Evolutionary conservation across 1,284 basidiomycete genomes (phyloP).

Genomic region (Moniliella sp.): DNA sequence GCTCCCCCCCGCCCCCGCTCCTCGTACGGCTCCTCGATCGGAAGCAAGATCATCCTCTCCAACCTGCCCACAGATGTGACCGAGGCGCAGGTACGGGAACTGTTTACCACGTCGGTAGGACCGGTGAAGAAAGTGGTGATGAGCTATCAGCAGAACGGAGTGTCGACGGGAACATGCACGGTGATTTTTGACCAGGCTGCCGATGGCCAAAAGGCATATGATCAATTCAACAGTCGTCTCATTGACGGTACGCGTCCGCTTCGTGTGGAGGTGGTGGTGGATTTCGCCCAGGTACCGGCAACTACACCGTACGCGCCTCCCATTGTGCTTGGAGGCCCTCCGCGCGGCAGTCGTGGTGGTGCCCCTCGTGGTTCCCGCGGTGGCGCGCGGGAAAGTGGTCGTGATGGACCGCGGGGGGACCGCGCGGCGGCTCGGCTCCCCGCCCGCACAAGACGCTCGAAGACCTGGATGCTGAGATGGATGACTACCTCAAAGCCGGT

Average conservation of each 20-base stretch:
- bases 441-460: slow-evolving; percentile 40
- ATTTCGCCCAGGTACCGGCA: slow-evolving; percentile 51
- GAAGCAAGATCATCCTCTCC: slow-evolving; percentile 77
- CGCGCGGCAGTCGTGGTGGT: slow-evolving; percentile 39
- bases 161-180: slow-evolving; percentile 69
- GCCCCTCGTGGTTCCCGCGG: slow-evolving; percentile 38
- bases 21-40: too few species aligned
- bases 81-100: slow-evolving; percentile 70
- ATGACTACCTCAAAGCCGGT: slow-evolving; percentile 11
- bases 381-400: slow-evolving; percentile 14
- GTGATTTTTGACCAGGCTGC: slow-evolving; percentile 68
- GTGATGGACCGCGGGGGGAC: too few species aligned
- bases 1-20: too few species aligned
- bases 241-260: slow-evolving; percentile 97
- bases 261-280: slow-evolving; percentile 90
- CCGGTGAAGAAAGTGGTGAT: slow-evolving; percentile 61
- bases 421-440: too few species aligned
- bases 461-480: slow-evolving; percentile 46
- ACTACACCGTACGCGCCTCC: too few species aligned
- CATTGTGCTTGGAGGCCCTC: too few species aligned
- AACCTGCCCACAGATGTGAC: slow-evolving; percentile 87
- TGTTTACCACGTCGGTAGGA: slow-evolving; percentile 75
- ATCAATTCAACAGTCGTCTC: slow-evolving; percentile 88
- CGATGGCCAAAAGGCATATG: slow-evolving; percentile 73
- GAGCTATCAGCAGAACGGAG: slow-evolving; percentile 61